A percentile compares a stretch with the other conserved stretches of the same genome.
Conservation (phyloP, 495 filamentous ascomycete genomes). For the Cercophora samala region DNA sequence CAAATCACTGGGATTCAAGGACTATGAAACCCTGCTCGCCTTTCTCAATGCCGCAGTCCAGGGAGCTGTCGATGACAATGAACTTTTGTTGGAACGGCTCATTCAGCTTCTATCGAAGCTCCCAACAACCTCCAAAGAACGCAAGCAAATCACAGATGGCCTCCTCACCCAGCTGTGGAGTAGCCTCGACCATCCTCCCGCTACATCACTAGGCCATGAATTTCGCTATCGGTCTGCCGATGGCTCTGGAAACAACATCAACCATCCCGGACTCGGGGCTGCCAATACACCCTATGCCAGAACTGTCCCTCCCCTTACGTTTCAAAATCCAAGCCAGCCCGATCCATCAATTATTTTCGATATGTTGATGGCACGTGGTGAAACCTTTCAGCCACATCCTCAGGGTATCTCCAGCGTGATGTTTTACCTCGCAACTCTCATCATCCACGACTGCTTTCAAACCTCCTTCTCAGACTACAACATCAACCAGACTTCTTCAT, state of each 20-base stretch:
- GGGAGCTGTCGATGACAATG: slow-evolving; percentile 37
- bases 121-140: slow-evolving; percentile 29
- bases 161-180: slow-evolving; percentile 59
- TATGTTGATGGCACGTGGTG: slow-evolving; percentile 42
- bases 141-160: slow-evolving; percentile 32
- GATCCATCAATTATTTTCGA: slow-evolving; percentile 70
- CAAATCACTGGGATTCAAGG: slow-evolving; percentile 28
- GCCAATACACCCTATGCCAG: slow-evolving; percentile 62
- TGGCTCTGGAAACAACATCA: slow-evolving; percentile 60
- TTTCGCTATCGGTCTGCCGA: slow-evolving; percentile 60
- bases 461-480: slow-evolving; percentile 35
- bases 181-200: slow-evolving; percentile 62
- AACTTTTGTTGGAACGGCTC: slow-evolving; percentile 42
- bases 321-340: slow-evolving; percentile 58
- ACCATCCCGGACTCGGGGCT: slow-evolving; percentile 60
- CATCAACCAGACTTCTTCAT: slow-evolving; percentile 60
- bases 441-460: slow-evolving; percentile 67
- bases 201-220: slow-evolving; percentile 44
- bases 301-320: slow-evolving; percentile 48
- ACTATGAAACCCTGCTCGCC: slow-evolving; percentile 35
- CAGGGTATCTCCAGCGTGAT: slow-evolving; percentile 75
- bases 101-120: slow-evolving; percentile 38
- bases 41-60: slow-evolving; percentile 33
- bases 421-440: slow-evolving; percentile 79
- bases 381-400: slow-evolving; percentile 54